Conservation (phyloP, 768 basidiomycete genomes). For the Kockovaella imperatae region DNA sequence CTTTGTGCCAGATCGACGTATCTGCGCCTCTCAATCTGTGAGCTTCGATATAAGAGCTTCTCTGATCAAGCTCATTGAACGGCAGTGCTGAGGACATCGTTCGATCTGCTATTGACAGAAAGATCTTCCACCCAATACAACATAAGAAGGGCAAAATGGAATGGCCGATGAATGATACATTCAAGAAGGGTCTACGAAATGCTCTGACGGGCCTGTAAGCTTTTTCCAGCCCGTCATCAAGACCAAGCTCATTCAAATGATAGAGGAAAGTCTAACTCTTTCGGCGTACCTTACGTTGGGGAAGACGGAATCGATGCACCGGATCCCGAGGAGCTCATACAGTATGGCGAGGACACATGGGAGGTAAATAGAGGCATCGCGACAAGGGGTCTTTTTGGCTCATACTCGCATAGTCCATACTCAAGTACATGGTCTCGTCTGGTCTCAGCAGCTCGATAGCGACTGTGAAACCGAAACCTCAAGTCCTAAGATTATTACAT, state of each 20-base stretch:
- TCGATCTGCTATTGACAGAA: constrained; percentile 19
- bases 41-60: constrained; percentile 3
- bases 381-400: neutral
- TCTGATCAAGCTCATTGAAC: neutral
- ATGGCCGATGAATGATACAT: constrained; percentile 27
- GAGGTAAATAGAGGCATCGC: constrained; percentile 23
- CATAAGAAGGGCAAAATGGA: constrained; percentile 19
- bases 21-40: constrained; percentile 16
- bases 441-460: constrained; percentile 55
- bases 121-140: constrained; percentile 20
- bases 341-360: constrained; percentile 38
- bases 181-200: constrained; percentile 36
- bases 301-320: constrained; percentile 11
- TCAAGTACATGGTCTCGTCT: constrained; percentile 97
- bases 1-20: constrained; percentile 18
- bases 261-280: constrained; percentile 37
- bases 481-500: constrained; percentile 73
- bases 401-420: constrained; percentile 60
- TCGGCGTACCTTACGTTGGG: constrained; percentile 35
- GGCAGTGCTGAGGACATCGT: constrained; percentile 20
- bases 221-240: neutral
- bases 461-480: constrained; percentile 67
- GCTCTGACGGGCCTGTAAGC: constrained; percentile 40
- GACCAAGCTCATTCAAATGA: neutral
- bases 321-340: constrained; percentile 20